A percentile compares a stretch with the other conserved stretches of the same genome.
Conservation (phyloP, 345 rosid genomes). For the Capsella bursapastoris region DNA sequence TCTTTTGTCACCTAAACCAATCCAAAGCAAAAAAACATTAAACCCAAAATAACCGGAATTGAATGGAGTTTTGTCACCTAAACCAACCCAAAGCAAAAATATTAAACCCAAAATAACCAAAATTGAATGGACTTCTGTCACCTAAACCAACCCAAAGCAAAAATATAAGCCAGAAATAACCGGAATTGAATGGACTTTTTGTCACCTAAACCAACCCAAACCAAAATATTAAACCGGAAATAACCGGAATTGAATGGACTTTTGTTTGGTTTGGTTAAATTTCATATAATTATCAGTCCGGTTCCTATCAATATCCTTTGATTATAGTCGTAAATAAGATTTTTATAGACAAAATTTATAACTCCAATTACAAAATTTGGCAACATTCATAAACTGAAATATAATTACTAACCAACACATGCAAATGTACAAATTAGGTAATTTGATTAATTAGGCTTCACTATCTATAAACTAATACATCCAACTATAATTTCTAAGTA, state of each 20-base stretch:
- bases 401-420: not conserved
- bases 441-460: not conserved
- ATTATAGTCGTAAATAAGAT: not conserved
- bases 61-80: not conserved
- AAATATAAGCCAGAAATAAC: slow-evolving; percentile 8
- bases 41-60: slow-evolving; percentile 9
- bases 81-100: too few relatives aligned
- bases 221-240: not conserved
- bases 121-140: not conserved
- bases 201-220: too few relatives aligned
- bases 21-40: not conserved
- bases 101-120: slow-evolving; percentile 6
- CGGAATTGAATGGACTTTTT: not conserved
- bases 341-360: not conserved
- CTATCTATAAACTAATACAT: not conserved
- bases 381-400: not conserved
- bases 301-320: not conserved
- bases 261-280: not conserved
- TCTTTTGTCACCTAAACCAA: slow-evolving; percentile 66
- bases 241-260: not conserved
- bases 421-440: not conserved
- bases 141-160: too few relatives aligned
- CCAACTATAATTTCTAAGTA: not conserved
- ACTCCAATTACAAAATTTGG: too few relatives aligned
- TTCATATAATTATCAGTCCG: not conserved